phyloP scores from a whole-genome alignment of 768 basidiomycete species.

The Mycena kentingensis region DNA sequence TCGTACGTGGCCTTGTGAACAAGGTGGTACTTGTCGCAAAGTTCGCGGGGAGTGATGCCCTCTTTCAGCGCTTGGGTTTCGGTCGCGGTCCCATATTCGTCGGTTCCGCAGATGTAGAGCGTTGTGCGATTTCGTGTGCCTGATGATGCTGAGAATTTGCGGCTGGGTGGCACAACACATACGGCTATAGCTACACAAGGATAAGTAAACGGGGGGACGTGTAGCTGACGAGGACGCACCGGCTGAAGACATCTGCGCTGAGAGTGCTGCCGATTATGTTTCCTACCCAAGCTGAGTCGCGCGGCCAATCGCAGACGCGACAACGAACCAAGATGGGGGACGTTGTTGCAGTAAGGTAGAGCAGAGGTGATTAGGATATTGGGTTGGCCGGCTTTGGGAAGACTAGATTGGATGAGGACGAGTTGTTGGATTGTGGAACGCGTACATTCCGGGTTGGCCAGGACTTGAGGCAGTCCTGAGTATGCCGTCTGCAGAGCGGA shows the following conservation, averaged over 20 bases:
- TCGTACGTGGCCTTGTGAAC: conserved; percentile 92
- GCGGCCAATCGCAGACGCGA: conserved; percentile 16
- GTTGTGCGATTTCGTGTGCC: conserved; percentile 85
- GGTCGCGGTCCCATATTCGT: conserved; percentile 99
- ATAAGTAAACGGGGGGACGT: not conserved
- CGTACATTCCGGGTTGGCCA: conserved; percentile 53
- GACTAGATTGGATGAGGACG: conserved; percentile 31
- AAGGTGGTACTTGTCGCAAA: conserved; percentile 90
- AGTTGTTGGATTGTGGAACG: conserved; percentile 15
- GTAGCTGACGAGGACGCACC: conserved; percentile 53
- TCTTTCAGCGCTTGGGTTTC: conserved; percentile 96
- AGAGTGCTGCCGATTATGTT: conserved; percentile 95
- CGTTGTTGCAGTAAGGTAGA: conserved; percentile 95
- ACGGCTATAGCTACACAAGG: conserved; percentile 60
- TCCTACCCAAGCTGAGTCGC: conserved; percentile 41
- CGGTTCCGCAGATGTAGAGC: conserved; percentile 95
- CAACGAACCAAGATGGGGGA: conserved; percentile 84
- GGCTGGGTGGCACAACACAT: too few species aligned
- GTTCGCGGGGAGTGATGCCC: conserved; percentile 69
- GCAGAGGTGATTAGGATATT: conserved; percentile 95
- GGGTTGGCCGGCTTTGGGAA: conserved; percentile 81
- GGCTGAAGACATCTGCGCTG: conserved; percentile 95
- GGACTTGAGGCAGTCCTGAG: conserved; percentile 55
- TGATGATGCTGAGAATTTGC: too few species aligned
- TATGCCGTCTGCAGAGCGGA: conserved; percentile 52